A percentile compares a stretch with the other conserved stretches of the same genome.
These are phyloP conservation scores for Ilyonectria sp. DNA, from an alignment of 2,329 filamentous ascomycete species.

Conservation along the genomic window DNA sequence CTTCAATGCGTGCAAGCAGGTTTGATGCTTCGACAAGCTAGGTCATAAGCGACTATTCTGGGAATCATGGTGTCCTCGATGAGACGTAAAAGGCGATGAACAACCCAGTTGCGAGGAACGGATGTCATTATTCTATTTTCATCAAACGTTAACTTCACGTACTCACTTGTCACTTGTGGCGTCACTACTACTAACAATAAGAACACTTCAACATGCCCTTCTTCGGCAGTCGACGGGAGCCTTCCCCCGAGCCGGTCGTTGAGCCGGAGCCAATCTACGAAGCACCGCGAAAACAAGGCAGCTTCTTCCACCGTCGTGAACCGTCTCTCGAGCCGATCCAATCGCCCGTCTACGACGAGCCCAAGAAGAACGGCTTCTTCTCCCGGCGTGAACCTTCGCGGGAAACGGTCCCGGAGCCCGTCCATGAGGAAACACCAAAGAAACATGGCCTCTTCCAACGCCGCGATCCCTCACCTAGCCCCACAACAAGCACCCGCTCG, in stretches of 20 bases:
- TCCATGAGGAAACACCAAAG: slow-evolving; percentile 45
- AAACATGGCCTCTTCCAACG: slow-evolving; percentile 55
- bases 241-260: slow-evolving; percentile 49
- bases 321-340: slow-evolving; percentile 52
- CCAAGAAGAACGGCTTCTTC: slow-evolving; percentile 57
- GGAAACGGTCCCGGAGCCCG: slow-evolving; percentile 46
- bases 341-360: slow-evolving; percentile 40
- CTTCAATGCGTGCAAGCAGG: slow-evolving; percentile 22
- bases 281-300: slow-evolving; percentile 18
- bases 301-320: slow-evolving; percentile 42
- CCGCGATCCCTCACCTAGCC: slow-evolving; percentile 46
- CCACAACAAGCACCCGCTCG: slow-evolving; percentile 36
- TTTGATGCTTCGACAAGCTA: slow-evolving; percentile 9
- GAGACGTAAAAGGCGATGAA: slow-evolving; percentile 6
- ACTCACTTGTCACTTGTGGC: neutral
- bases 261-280: slow-evolving; percentile 16
- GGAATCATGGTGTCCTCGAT: neutral
- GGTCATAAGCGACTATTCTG: neutral
- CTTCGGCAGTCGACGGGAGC: slow-evolving; percentile 49
- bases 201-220: slow-evolving; percentile 49
- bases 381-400: slow-evolving; percentile 49
- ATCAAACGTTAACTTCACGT: neutral
- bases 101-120: neutral
- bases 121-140: neutral
- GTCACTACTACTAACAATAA: slow-evolving; percentile 2